phyloP scores from a whole-genome alignment of 2,329 filamentous ascomycete species.

The Incumbomyces delicatus region DNA sequence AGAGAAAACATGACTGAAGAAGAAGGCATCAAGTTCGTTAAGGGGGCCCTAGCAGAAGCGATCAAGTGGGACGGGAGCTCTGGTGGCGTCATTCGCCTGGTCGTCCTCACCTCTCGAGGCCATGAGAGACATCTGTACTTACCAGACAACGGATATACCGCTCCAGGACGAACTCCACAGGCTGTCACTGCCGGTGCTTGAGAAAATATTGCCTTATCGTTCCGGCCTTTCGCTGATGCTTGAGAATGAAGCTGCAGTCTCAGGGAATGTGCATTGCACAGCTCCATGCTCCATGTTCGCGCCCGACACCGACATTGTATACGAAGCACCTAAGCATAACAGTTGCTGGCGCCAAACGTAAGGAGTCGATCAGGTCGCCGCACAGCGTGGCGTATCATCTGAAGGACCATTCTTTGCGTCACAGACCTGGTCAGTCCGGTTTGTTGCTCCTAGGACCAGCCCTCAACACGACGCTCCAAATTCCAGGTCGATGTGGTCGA shows the following conservation, averaged over 20 bases:
- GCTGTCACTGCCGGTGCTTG: background rate
- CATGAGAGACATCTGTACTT: constrained; percentile 91
- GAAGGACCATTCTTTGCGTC: too few relatives aligned
- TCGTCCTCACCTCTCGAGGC: constrained; percentile 82
- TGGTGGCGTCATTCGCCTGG: constrained; percentile 95
- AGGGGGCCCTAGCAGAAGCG: constrained; percentile 78
- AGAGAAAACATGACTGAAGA: constrained; percentile 85
- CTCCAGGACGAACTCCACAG: constrained; percentile 45
- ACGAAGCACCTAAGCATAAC: too few relatives aligned
- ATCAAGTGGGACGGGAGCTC: constrained; percentile 99
- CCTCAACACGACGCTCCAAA: too few relatives aligned
- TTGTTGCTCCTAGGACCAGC: too few relatives aligned
- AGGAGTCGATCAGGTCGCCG: too few relatives aligned
- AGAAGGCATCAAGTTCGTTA: constrained; percentile 87
- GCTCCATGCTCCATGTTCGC: background rate
- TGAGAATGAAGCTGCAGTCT: background rate
- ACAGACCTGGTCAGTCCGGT: too few relatives aligned
- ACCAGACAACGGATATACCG: constrained; percentile 80
- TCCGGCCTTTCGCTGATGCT: background rate
- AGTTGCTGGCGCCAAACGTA: too few relatives aligned
- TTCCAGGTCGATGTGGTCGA: too few relatives aligned
- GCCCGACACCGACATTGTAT: too few relatives aligned
- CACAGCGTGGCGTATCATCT: too few relatives aligned
- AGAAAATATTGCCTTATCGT: background rate
- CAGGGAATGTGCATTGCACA: background rate